Evolutionary conservation across 2,329 filamentous ascomycete genomes (phyloP).

Genomic region (Dothiorella sarmentorum): DNA sequence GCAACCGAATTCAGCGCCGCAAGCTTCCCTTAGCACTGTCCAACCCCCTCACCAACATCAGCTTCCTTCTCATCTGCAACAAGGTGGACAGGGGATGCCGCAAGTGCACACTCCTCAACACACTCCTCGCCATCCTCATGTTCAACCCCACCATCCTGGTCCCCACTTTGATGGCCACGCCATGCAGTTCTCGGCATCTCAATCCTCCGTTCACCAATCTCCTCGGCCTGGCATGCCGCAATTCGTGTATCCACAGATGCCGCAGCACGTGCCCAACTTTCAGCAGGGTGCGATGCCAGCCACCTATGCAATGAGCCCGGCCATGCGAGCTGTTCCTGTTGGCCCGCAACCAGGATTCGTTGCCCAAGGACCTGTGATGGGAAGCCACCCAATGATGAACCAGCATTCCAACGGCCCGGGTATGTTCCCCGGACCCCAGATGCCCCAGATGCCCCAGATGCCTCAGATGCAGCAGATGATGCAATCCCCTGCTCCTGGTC

Average conservation of each 20-base stretch:
- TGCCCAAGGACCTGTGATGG: slow-evolving; percentile 69
- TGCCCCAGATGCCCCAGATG: slow-evolving; percentile 12
- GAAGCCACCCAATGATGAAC: slow-evolving; percentile 75
- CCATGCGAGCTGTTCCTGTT: slow-evolving; percentile 66
- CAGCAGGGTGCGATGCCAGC: slow-evolving; percentile 56
- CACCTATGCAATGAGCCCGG: slow-evolving; percentile 68
- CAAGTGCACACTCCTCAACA: slow-evolving; percentile 71
- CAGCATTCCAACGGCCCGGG: slow-evolving; percentile 65
- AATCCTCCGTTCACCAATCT: slow-evolving; percentile 76
- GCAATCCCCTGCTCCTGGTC: slow-evolving; percentile 66
- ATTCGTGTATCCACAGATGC: slow-evolving; percentile 64
- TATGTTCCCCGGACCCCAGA: slow-evolving; percentile 57
- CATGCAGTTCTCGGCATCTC: slow-evolving; percentile 81
- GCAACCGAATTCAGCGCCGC: slow-evolving; percentile 59
- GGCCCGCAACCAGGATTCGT: slow-evolving; percentile 69
- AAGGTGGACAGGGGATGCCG: slow-evolving; percentile 64
- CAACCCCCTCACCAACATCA: slow-evolving; percentile 80
- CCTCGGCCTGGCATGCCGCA: slow-evolving; percentile 67
- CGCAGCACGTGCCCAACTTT: slow-evolving; percentile 46
- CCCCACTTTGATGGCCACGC: slow-evolving; percentile 78
- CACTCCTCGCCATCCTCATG: slow-evolving; percentile 72
- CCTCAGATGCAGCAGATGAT: slow-evolving; percentile 43
- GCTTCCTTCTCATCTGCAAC: slow-evolving; percentile 77
- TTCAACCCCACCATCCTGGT: slow-evolving; percentile 67
- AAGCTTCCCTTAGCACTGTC: slow-evolving; percentile 58